These are phyloP conservation scores for Conticribra guillardii DNA, from an alignment of 108 stramenopile genomes.

Conservation along the genomic window DNA sequence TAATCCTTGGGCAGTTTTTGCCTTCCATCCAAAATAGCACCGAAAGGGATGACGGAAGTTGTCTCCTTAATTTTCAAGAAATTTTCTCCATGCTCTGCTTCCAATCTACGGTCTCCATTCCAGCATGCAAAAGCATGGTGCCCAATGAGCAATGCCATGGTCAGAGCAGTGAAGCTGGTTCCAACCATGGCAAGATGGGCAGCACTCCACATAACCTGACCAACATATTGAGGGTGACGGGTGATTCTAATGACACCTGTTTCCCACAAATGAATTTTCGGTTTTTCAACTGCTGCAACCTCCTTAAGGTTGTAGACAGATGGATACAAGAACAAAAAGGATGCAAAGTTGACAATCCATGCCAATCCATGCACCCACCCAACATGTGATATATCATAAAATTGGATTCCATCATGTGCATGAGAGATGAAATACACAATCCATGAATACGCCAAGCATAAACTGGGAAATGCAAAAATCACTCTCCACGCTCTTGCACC, in stretches of 20 bases:
- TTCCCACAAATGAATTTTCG: conserved; percentile 91
- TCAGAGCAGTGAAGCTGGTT: conserved; percentile 82
- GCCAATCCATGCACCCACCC: conserved; percentile 60
- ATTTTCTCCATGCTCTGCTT: conserved; percentile 78
- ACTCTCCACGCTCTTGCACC: conserved; percentile 93
- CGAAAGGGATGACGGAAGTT: conserved; percentile 89
- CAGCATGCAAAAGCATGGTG: conserved; percentile 94
- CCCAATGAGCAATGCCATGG: conserved; percentile 79
- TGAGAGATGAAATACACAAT: conserved; percentile 95
- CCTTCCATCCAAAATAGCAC: conserved; percentile 90
- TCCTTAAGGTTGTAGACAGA: conserved; percentile 95
- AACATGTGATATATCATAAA: conserved; percentile 80
- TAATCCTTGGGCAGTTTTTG: conserved; percentile 87
- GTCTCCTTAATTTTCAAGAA: conserved; percentile 75
- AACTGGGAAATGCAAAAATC: conserved; percentile 89
- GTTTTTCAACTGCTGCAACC: conserved; percentile 86
- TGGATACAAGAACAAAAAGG: conserved; percentile 95
- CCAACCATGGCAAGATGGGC: conserved; percentile 94
- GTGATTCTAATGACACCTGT: conserved; percentile 96
- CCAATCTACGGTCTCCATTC: conserved; percentile 94
- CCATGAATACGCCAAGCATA: conserved; percentile 91
- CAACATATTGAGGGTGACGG: conserved; percentile 94
- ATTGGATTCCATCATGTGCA: conserved; percentile 89
- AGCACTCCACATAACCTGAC: conserved; percentile 92
- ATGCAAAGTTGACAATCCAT: conserved; percentile 79